Evolutionary conservation across 164 flowering plant species (phyloP).

Genomic region (grape (Vitis vinifera)): ASM3070453v1 NC_081811.1:2866501-2867000

Average conservation of each 20-base stretch:
- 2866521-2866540: too few relatives aligned
- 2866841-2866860: constrained; percentile 80
- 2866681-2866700: constrained; percentile 58
- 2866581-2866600: background rate
- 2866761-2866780: constrained; percentile 93
- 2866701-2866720: constrained; percentile 60
- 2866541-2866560: too few relatives aligned
- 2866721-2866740: constrained; percentile 89
- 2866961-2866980: constrained; percentile 86
- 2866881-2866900: background rate
- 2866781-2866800: constrained; percentile 78
- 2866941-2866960: constrained; percentile 68
- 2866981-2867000: constrained; percentile 85
- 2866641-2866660: constrained; percentile 78
- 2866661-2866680: constrained; percentile 81
- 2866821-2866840: constrained; percentile 84
- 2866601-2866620: background rate
- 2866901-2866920: background rate
- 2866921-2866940: background rate
- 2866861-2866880: constrained; percentile 28
- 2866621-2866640: constrained; percentile 48
- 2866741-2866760: constrained; percentile 91
- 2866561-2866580: too few relatives aligned
- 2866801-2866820: constrained; percentile 74
- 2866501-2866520: too few relatives aligned